phyloP scores from a whole-genome alignment of 208 protist species.

The Leishmania turanica region DNA sequence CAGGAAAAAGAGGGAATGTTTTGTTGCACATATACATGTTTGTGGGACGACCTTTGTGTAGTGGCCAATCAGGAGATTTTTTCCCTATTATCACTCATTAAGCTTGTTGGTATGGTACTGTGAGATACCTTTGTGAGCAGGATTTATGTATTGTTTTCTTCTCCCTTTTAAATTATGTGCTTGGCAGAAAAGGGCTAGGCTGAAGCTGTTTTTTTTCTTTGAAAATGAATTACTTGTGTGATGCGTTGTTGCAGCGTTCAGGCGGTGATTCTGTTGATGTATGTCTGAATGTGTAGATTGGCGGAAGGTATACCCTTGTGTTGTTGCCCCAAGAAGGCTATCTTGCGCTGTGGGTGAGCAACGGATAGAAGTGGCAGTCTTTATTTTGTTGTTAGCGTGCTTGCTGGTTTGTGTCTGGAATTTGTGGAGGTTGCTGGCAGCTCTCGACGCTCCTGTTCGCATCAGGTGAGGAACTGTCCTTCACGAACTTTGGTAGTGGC shows the following conservation, averaged over 20 bases:
- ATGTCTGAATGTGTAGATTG: not conserved
- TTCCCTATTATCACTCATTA: too few species aligned
- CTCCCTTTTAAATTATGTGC: not conserved
- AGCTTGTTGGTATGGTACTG: too few species aligned
- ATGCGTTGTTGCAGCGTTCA: not conserved
- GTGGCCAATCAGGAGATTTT: too few species aligned
- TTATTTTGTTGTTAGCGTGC: not conserved
- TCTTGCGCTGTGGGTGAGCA: too few species aligned
- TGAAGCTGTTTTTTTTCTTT: not conserved
- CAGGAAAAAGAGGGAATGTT: not conserved
- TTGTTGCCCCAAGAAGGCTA: rapidly evolving
- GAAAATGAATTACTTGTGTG: not conserved
- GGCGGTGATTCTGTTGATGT: not conserved
- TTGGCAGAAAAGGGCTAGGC: not conserved
- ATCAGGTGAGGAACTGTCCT: too few species aligned
- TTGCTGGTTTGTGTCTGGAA: not conserved
- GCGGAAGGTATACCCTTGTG: not conserved
- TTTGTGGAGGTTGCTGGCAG: not conserved
- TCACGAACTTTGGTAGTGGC: not conserved
- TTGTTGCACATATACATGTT: too few species aligned
- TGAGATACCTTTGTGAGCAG: too few species aligned
- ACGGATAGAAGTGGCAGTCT: not conserved
- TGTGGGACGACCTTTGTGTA: too few species aligned
- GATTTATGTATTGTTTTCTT: not conserved
- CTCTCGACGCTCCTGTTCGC: too few species aligned